Evolutionary conservation across 257 asterid genomes (phyloP), one percentile per base, ranked within the genome.

Genomic region (Schizonepeta tenuifolia): DNA sequence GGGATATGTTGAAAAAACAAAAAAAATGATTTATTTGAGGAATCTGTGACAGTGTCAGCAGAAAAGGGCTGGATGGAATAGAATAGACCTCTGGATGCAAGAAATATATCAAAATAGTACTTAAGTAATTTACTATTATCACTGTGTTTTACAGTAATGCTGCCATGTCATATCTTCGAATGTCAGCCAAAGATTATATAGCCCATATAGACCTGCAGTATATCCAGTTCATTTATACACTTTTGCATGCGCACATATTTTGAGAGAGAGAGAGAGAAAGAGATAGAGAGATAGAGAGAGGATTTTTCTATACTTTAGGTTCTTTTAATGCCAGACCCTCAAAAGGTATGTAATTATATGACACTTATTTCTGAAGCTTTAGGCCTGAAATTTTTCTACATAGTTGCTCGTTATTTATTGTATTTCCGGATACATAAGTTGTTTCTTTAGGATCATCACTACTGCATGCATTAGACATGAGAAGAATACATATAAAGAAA

Each of bases 121-220:
- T 73, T 54, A 35, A 36, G 66, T 72, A 57, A 51, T 53, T 73
- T 64, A 47, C 46, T 75, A 63, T 80, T 69, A 77, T 77, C 41
- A 72, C 67, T 68, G 56, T 38, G 61, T 53, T 59, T 53, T 71
- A 24, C 71, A 72, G 71, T 78, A 64, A 73, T 76, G 75, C 65
- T 76, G 75, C 65, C 76, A 69, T 83, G 82, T 72, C 81, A 79
- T 81, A 80, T 82, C 89, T 82, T 80, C 63, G 61, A 73, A 72
- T 84, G 86, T 85, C 78, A 85, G 83, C 81, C 75, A 70, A 80
- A 86, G 91, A 83, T 81, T 75, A 68, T 63, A 31, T 75, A 80
- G 83, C 58, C 73, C 68, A 22, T 54, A n/a, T 84, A 85, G 90
- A 44, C 83, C 80, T 82, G 86, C 80, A 54, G 38, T 58, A 63